Conservation (phyloP, 306 rosid genomes). For the Lablab purpureus region DNA sequence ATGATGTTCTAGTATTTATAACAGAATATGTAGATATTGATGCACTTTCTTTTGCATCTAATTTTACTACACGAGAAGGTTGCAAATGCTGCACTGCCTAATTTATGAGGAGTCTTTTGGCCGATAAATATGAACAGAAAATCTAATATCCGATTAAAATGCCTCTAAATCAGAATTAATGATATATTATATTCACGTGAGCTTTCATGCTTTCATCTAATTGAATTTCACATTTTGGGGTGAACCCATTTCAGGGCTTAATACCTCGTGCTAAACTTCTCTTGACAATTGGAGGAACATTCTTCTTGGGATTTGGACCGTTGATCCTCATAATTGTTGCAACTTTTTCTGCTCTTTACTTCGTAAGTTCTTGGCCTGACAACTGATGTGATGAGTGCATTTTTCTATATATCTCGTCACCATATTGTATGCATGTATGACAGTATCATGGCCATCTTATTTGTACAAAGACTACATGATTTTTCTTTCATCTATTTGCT, state of each 20-base stretch:
- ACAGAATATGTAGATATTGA: not conserved
- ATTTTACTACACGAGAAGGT: not conserved
- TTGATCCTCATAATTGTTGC: constrained; percentile 76
- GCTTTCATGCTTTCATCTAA: constrained; percentile 10
- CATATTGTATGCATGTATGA: constrained; percentile 6
- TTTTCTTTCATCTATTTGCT: constrained; percentile 9
- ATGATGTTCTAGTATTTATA: constrained; percentile 1
- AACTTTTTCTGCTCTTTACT: constrained; percentile 72
- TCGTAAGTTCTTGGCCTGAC: constrained; percentile 62
- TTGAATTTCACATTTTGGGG: constrained; percentile 20
- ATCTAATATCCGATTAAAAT: constrained; percentile 9
- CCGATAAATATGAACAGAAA: not conserved
- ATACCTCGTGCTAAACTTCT: constrained; percentile 90
- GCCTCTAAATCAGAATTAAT: constrained; percentile 4
- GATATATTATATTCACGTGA: constrained; percentile 17
- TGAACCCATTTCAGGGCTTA: constrained; percentile 85
- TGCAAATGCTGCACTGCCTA: not conserved
- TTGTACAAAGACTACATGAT: not conserved
- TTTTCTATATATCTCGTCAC: constrained; percentile 22
- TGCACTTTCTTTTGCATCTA: constrained; percentile 9
- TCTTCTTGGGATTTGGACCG: constrained; percentile 95
- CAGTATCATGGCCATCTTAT: not conserved
- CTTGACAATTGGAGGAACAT: constrained; percentile 91
- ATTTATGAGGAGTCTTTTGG: constrained; percentile 1
- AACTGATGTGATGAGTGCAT: constrained; percentile 2